Conservation (phyloP, 83 land plant genomes). For the Picea abies region DNA sequence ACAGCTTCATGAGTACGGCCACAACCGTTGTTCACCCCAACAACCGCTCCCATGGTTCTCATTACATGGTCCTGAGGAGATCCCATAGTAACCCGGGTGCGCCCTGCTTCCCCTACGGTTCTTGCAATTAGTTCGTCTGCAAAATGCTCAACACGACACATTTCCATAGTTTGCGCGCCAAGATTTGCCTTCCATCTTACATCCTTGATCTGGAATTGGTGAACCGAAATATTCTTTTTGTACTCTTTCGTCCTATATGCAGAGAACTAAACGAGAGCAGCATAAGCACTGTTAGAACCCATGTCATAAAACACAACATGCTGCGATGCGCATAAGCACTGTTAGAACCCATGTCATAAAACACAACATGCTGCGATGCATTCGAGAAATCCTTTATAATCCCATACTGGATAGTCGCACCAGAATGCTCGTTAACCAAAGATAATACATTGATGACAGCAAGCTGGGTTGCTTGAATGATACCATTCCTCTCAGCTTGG, state of each 20-base stretch:
- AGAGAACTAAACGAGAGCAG: slow-evolving; percentile 83
- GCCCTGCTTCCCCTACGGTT: too few relatives aligned
- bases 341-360: slow-evolving; percentile 95
- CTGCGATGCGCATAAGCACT: slow-evolving; percentile 58
- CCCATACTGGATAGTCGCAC: slow-evolving; percentile 72
- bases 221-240: slow-evolving; percentile 76
- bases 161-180: slow-evolving; percentile 90
- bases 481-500: slow-evolving; percentile 78
- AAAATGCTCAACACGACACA: slow-evolving; percentile 78
- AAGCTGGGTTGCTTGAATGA: slow-evolving; percentile 75
- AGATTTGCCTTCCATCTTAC: slow-evolving; percentile 80
- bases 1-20: too few relatives aligned
- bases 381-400: slow-evolving; percentile 71
- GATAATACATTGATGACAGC: slow-evolving; percentile 84
- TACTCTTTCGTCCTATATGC: slow-evolving; percentile 78
- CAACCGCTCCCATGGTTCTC: too few relatives aligned
- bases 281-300: slow-evolving; percentile 90
- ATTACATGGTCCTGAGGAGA: too few relatives aligned
- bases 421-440: slow-evolving; percentile 88
- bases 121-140: slow-evolving; percentile 60
- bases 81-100: too few relatives aligned
- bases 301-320: slow-evolving; percentile 93
- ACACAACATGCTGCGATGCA: slow-evolving; percentile 72
- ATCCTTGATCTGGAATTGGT: slow-evolving; percentile 93
- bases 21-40: too few relatives aligned